These are phyloP conservation scores for Rhizopus delemar DNA, from an alignment of 371 early-diverging fungal genomes.

Conservation along the genomic window DNA sequence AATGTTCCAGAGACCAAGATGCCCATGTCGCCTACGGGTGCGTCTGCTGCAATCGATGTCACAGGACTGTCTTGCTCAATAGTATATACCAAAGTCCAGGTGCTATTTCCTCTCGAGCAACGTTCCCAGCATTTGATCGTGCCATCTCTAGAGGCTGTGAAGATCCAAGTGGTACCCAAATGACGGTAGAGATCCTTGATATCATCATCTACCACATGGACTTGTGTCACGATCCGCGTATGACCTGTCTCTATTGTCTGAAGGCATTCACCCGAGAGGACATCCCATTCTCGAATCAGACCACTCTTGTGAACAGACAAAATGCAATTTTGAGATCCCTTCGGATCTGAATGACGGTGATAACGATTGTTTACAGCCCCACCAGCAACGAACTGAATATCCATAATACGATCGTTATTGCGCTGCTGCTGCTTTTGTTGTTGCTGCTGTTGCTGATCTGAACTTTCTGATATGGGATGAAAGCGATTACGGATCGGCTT, in stretches of 20 bases:
- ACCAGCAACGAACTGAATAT: slow-evolving; percentile 20
- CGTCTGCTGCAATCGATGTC: slow-evolving; percentile 32
- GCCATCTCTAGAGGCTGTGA: slow-evolving; percentile 37
- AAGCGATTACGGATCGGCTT: slow-evolving; percentile 5
- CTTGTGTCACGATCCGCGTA: slow-evolving; percentile 23
- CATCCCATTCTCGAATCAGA: slow-evolving; percentile 34
- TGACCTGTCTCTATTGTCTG: slow-evolving; percentile 30
- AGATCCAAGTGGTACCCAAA: slow-evolving; percentile 29
- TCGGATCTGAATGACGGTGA: slow-evolving; percentile 6
- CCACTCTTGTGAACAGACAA: slow-evolving; percentile 36
- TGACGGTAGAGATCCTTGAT: slow-evolving; percentile 26
- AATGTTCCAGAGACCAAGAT: slow-evolving; percentile 76
- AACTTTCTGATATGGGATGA: neutral
- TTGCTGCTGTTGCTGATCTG: neutral
- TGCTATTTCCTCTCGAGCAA: neutral
- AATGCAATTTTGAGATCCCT: slow-evolving; percentile 19
- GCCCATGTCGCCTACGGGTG: slow-evolving; percentile 39
- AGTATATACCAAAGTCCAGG: slow-evolving; percentile 29
- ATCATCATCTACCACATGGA: slow-evolving; percentile 22
- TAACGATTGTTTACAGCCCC: slow-evolving; percentile 20
- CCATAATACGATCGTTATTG: slow-evolving; percentile 21
- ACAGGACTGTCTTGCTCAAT: slow-evolving; percentile 23
- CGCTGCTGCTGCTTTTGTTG: neutral
- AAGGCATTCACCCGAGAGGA: slow-evolving; percentile 35
- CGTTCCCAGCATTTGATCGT: slow-evolving; percentile 48